These are phyloP conservation scores for Hibiscus tridactylites DNA, from an alignment of 345 rosid species.

Conservation along the genomic window DNA sequence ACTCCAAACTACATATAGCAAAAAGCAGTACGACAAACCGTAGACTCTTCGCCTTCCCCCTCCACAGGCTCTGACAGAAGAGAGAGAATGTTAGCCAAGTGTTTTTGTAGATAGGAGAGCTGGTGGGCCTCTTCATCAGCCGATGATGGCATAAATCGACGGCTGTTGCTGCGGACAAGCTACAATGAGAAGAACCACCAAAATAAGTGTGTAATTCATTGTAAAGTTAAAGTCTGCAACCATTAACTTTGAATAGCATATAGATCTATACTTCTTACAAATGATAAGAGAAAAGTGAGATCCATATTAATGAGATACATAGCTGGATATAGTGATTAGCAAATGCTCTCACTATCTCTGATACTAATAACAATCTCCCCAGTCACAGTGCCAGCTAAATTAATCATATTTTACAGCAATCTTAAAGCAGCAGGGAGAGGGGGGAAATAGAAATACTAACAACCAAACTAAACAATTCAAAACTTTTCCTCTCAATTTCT, in stretches of 20 bases:
- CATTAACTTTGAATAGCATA: conserved; percentile 1
- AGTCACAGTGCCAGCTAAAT: not conserved
- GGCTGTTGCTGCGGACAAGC: conserved; percentile 98
- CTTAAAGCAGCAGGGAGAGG: not conserved
- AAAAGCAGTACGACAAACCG: conserved; percentile 43
- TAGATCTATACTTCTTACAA: not conserved
- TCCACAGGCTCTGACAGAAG: conserved; percentile 88
- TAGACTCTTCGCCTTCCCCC: conserved; percentile 81
- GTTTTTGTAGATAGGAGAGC: conserved; percentile 88
- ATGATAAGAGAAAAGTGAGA: not conserved
- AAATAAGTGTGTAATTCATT: conserved; percentile 1
- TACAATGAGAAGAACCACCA: conserved; percentile 26
- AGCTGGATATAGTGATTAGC: not conserved
- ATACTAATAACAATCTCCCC: not conserved
- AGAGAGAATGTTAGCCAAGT: conserved; percentile 72
- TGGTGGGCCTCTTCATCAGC: conserved; percentile 99
- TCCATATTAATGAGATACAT: conserved; percentile 1
- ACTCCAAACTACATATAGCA: conserved; percentile 1
- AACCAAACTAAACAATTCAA: not conserved
- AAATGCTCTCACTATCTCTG: not conserved
- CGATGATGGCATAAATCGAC: conserved; percentile 92
- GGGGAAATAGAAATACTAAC: not conserved
- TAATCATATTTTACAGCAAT: not conserved
- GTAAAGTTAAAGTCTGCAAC: not conserved
- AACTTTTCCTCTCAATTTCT: not conserved